These are phyloP conservation scores for Kodamaea sagamina DNA, from an alignment of 805 yeast species.

Conservation along the genomic window DNA sequence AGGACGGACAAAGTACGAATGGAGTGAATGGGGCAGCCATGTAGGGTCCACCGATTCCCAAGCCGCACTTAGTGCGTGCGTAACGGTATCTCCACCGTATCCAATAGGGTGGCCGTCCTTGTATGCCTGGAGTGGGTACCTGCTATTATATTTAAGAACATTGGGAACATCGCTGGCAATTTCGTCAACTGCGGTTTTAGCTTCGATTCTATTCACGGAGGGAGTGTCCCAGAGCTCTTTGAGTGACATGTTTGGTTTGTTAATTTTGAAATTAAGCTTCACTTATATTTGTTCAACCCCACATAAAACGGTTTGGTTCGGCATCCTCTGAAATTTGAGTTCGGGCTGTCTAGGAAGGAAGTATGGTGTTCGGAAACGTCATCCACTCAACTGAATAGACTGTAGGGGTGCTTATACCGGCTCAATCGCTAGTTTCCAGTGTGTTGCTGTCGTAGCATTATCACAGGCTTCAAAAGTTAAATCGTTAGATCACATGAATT, in stretches of 20 bases:
- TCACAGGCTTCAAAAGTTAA: no score
- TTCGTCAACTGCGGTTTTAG: conserved; percentile 11
- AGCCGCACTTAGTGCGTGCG: conserved; percentile 28
- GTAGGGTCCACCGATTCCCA: conserved; percentile 28
- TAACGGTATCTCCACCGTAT: conserved; percentile 32
- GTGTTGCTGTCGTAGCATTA: no score
- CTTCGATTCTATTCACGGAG: conserved; percentile 13
- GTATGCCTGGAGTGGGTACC: conserved; percentile 27
- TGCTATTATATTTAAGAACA: conserved; percentile 20
- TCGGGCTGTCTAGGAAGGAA: no score
- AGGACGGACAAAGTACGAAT: conserved; percentile 30
- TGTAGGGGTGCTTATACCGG: no score
- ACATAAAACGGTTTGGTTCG: no score
- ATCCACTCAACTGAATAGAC: no score
- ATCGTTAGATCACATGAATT: no score
- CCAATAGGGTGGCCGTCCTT: conserved; percentile 24
- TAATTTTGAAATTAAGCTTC: neutral
- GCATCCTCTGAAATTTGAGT: neutral
- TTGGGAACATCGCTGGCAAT: conserved; percentile 12
- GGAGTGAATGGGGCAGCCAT: conserved; percentile 28
- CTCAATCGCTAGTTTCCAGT: no score
- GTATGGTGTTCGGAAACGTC: no score
- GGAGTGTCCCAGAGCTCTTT: conserved; percentile 7
- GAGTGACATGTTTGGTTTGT: neutral
- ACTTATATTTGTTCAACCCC: neutral